Base-by-base conservation (phyloP, 345 rosid species). In the Chamaenerion angustifolium region DNA sequence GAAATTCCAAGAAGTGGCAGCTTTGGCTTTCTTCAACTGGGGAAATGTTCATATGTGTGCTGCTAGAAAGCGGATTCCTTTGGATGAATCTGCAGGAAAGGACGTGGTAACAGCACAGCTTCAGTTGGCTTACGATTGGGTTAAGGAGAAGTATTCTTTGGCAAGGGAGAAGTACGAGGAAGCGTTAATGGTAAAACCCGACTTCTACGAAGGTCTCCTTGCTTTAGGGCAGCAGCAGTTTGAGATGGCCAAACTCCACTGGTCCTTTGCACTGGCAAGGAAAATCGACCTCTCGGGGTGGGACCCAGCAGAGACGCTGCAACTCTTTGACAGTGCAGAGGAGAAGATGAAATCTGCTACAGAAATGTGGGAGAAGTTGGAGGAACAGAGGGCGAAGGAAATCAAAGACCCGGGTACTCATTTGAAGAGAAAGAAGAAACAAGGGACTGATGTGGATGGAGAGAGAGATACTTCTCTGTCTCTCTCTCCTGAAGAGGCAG, bases 1-100 rank as follows among this genome's bases (percentile, higher is more conserved):
- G 10, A 92, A 92, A 63, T 92, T 92, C 68, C 96, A 92, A 66
- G 98, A 92, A 74, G 98, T 92, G 41, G 93, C 96, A 58, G 95
- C 98, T 10, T 64, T 90, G 54, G 95, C 98, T 46, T 83, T 78
- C 76, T 92, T 92, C 68, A 92, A 92, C 52, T 92, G 98, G 98
- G 98, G 98, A 31, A 92, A 92, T 55, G 95, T 83, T 50, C 94
- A 90, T 59, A 86, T 90, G 95, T 90, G 98, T 57, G 94, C 98
- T 6, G 98, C 98, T 25, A 83, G 98, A 52, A 90, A 90, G 70
- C 80, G 87, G 27, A 86, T 86, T 65, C 98, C 98, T 12, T 72
- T 90, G 47, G 97, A 92, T 3, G 96, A 92, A 65, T 73, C 93
- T 11, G 80, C 87, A 2, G 89, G 72, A 11, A 80, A 83, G 56